Base-by-base conservation (phyloP, 768 basidiomycete species). In the Dacryopinax spathularia region DNA sequence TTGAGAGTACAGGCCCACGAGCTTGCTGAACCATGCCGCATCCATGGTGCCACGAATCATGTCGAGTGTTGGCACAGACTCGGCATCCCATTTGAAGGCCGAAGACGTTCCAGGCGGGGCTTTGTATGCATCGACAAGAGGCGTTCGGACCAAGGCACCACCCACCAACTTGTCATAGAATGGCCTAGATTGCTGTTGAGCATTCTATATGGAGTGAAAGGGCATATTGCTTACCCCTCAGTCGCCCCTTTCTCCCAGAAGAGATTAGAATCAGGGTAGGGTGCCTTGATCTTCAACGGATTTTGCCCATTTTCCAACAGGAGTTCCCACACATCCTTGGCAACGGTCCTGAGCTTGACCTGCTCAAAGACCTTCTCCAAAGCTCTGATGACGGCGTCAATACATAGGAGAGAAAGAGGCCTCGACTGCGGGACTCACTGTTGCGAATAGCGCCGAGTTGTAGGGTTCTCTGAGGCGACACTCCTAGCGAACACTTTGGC, bases 121-220 rank as follows among this genome's bases (percentile, higher is more conserved):
- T 33, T 65, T 70, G 69, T 89, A 91, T 16, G 78, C 86, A 68
- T 85, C 84, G 60, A 90, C 75, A 34, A 76, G 78, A 65, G 80
- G 71, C 25, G 80, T 73, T 90, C 91, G 93, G 2, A 82, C 75
- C 61, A 93, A 72, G 76, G 91, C 93, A 1, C 91, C 92, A 6
- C 86, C 88, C 34, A 77, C 74, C 22, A 88, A 74, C 70, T 89
- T 86, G 74, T 95, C 91, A 20, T 88, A 76, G 71, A 85, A 89
- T 33, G 71, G 67, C 12, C 66, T 69, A 22, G 73, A 64, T 63
- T 72, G 73, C 13, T 66, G 34, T 39, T 68, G 34, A 3, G 71
- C 70, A 62, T 70, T 72, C n/a, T 62, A 65, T 1, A 36, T 41
- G 2, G 71, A 68, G 3, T 70, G 69, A 35, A 71, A 69, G 12